Conservation (phyloP, 202 grass and related monocot genomes). For the Cymbopogon flexuosus region DNA sequence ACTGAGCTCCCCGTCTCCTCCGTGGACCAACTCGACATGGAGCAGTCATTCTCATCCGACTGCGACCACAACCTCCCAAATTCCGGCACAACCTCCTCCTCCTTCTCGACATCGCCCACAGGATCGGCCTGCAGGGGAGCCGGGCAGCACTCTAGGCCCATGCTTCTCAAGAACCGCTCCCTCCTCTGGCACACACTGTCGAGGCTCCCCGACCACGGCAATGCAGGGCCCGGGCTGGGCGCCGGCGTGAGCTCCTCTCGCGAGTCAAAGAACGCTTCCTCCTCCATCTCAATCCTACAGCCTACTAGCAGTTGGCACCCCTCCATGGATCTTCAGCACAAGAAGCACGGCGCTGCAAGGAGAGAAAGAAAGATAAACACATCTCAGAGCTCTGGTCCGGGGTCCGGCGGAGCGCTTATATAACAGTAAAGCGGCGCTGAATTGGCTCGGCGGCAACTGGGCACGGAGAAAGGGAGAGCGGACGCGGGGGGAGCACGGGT, state of each 20-base stretch:
- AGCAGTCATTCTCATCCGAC: conserved; percentile 33
- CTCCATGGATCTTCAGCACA: conserved; percentile 39
- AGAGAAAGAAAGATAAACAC: conserved; percentile 12
- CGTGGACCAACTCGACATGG: conserved; percentile 51
- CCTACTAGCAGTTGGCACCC: conserved; percentile 32
- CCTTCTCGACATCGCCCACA: neutral
- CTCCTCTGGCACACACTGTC: conserved; percentile 35
- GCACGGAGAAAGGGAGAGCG: conserved; percentile 22
- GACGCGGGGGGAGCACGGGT: conserved; percentile 19
- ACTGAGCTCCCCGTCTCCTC: conserved; percentile 43
- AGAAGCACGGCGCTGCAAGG: conserved; percentile 27
- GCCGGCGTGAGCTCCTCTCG: conserved; percentile 54
- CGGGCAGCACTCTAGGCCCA: conserved; percentile 38
- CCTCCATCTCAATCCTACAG: conserved; percentile 43
- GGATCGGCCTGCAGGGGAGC: conserved; percentile 30
- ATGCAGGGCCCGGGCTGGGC: conserved; percentile 42
- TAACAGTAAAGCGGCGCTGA: conserved; percentile 52
- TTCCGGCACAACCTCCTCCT: conserved; percentile 28
- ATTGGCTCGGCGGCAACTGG: conserved; percentile 43
- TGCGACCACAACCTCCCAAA: conserved; percentile 33
- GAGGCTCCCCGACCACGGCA: conserved; percentile 42
- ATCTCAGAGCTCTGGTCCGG: conserved; percentile 21
- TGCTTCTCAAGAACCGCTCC: conserved; percentile 52
- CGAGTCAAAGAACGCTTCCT: conserved; percentile 70
- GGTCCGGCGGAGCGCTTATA: conserved; percentile 40